Conservation (phyloP, 2,329 filamentous ascomycete species). For the Elsinoe ampelina region DNA sequence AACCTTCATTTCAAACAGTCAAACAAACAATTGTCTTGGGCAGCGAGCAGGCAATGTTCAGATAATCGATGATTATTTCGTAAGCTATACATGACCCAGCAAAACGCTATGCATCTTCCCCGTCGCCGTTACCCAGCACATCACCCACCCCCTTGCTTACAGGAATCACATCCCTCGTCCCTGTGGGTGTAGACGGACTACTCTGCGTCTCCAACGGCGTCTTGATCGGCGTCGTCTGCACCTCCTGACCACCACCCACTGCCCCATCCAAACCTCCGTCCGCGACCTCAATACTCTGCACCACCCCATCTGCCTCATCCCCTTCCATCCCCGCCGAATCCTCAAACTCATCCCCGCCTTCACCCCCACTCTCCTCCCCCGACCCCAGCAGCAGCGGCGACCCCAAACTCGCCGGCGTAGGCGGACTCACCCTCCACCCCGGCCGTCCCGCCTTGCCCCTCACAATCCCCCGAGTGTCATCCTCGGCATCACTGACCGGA, state of each 20-base stretch:
- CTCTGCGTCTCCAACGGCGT: constrained; percentile 31
- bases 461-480: constrained; percentile 12
- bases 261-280: constrained; percentile 21
- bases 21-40: no score
- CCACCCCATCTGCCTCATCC: background rate
- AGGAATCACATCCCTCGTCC: constrained; percentile 26
- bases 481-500: constrained; percentile 7
- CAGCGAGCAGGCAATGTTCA: no score
- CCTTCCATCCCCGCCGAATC: background rate
- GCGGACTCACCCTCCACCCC: constrained; percentile 4
- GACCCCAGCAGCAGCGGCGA: background rate
- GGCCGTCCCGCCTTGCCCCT: background rate
- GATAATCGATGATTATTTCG: background rate
- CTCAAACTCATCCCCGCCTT: constrained; percentile 11
- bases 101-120: constrained; percentile 5
- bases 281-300: background rate
- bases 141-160: background rate
- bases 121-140: background rate
- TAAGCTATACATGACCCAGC: background rate
- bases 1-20: no score
- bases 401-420: constrained; percentile 11
- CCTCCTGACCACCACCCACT: background rate
- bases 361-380: constrained; percentile 15
- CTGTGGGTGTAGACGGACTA: constrained; percentile 35
- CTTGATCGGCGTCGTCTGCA: background rate